Evolutionary conservation across 192 early-diverging fungal species (phyloP), one percentile per base, ranked within the genome.

Genomic region (Thamnidium elegans): DNA sequence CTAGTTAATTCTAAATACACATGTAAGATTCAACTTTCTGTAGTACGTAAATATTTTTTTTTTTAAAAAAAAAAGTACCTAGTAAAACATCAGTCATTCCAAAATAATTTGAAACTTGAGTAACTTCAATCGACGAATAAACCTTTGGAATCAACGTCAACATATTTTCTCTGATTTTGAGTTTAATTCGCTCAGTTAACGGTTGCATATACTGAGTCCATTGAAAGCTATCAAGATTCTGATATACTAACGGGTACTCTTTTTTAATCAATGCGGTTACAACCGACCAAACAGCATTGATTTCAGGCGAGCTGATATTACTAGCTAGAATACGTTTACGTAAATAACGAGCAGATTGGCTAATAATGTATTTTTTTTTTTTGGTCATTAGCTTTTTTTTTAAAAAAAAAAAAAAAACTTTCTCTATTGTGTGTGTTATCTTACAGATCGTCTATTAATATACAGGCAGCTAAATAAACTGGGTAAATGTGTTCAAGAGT

Each of bases 371-470:
- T n/a, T n/a, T n/a, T n/a, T n/a, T n/a, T n/a, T n/a, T n/a, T n/a
- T n/a, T n/a, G n/a, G 20, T 47, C 45, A 48, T 2, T 15, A 26
- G 7, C 3, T 9, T 17, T 23, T 19, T 58, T 44, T 17, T 13
- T 44, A 19, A 4, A 58, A 2, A 10, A 14, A 44, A 8, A 7
- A 43, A 21, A 23, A 58, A 15, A 14, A 32, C 13, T 26, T 26
- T 26, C 26, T 26, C 26, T 26, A 7, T 11, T 11, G 13, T 39
- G 20, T n/a, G n/a, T n/a, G n/a, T n/a, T 21, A 21, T 7, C 13
- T 58, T 58, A 58, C 56, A 58, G 39, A 8, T 58, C 42, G 19
- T 58, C 39, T n/a, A 32, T 44, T 15, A 58, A 8, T 58, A 58
- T 45, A 9, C 20, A 44, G 10, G 19, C 42, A 21, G 56, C 56